Evolutionary conservation across 1,284 basidiomycete species (phyloP), one percentile per base, ranked within the genome.

Genomic region (Cutaneotrichosporon sp.): DNA sequence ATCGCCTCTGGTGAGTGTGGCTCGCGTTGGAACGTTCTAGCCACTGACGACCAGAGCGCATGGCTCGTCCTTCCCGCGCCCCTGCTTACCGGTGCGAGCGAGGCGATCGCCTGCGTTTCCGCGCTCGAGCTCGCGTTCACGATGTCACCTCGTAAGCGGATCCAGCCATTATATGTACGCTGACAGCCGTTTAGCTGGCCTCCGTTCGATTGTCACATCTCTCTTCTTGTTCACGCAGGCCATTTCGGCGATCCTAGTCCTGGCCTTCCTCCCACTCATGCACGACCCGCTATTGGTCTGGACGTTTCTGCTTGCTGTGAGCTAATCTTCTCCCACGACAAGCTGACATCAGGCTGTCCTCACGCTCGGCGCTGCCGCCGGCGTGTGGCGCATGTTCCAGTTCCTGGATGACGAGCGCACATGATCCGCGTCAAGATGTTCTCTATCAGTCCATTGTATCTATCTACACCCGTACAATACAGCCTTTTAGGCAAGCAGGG

Each of bases 41-140:
- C 38, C 14, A 21, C 58, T 63, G 56, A 64, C 52, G 62, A 9
- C 32, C 52, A 73, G 72, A 70, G 67, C 61, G 72, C 72, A 2
- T 73, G 70, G 72, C 63, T 69, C 32, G 56, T 70, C 40, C 58
- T 73, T 10, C 69, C 70, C 31, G 65, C 68, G 5, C 69, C 70
- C 18, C 60, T 70, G 10, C 38, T 73, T n/a, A 63, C 69, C 0
- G 72, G 72, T 11, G 52, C 72, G 22, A 69, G 67, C 52, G 72
- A 73, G 60, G 49, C 65, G 1, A 42, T 73, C 11, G 72, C 69
- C 30, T 64, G 69, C n/a, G 72, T 73, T 11, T 63, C 64, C 55
- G 72, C 69, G 22, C 63, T 73, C 58, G 71, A 73, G 46, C 63
- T 73, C 21, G 71, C 65, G 7, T 73, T 71, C 50, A 68, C 70